A percentile compares a stretch with the other conserved stretches of the same genome.
Evolutionary conservation across 495 filamentous ascomycete genomes (phyloP).

Genomic region (Aspergillus panamensis): DNA sequence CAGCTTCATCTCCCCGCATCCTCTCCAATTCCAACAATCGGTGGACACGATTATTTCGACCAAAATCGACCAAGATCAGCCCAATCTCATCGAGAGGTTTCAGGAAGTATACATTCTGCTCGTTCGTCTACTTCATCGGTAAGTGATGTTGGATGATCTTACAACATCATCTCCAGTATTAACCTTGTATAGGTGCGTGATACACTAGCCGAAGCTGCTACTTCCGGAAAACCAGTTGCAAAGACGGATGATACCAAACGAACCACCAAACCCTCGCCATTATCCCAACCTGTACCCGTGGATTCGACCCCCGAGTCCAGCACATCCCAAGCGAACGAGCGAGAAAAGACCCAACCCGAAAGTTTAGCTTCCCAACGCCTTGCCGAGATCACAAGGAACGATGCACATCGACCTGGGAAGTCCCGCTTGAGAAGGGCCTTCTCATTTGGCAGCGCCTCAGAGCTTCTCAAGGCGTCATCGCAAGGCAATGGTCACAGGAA

Average conservation of each 20-base stretch:
- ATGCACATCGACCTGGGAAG: slow-evolving; percentile 68
- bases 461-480: slow-evolving; percentile 71
- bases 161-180: not conserved
- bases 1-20: slow-evolving; percentile 37
- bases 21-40: slow-evolving; percentile 23
- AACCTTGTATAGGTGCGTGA: slow-evolving; percentile 16
- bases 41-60: slow-evolving; percentile 38
- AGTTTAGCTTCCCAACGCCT: slow-evolving; percentile 79
- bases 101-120: slow-evolving; percentile 53
- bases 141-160: slow-evolving; percentile 24
- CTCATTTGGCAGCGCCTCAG: slow-evolving; percentile 94
- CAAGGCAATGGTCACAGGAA: slow-evolving; percentile 47
- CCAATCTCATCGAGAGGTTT: slow-evolving; percentile 57
- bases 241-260: slow-evolving; percentile 72
- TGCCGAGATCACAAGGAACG: slow-evolving; percentile 74
- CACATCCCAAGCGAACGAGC: slow-evolving; percentile 21
- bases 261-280: slow-evolving; percentile 72
- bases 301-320: slow-evolving; percentile 34
- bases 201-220: slow-evolving; percentile 12
- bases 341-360: slow-evolving; percentile 28
- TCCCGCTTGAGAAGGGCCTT: slow-evolving; percentile 89
- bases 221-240: slow-evolving; percentile 47
- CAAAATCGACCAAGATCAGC: slow-evolving; percentile 45
- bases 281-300: slow-evolving; percentile 77
- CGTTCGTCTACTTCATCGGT: slow-evolving; percentile 56